These are phyloP conservation scores for Melampsora americana DNA, from an alignment of 1,284 basidiomycete species.

Conservation along the genomic window DNA sequence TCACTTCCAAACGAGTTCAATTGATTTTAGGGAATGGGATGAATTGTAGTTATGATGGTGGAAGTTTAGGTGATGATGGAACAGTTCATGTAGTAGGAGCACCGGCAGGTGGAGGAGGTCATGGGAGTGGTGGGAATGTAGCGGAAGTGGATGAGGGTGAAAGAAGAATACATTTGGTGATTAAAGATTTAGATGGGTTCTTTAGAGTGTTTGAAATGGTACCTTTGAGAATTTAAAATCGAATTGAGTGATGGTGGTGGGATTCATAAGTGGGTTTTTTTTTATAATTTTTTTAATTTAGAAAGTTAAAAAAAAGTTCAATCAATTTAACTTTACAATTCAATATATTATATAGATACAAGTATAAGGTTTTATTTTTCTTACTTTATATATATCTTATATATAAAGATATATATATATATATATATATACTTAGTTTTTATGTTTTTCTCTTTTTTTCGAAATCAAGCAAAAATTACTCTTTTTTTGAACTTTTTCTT, in stretches of 20 bases:
- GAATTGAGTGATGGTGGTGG: too few relatives aligned
- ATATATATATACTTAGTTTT: not conserved
- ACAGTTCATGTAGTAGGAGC: not conserved
- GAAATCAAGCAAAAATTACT: not conserved
- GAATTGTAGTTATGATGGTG: constrained; percentile 64
- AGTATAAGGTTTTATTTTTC: too few relatives aligned
- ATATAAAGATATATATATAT: too few relatives aligned
- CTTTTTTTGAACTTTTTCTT: not conserved
- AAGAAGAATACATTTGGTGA: constrained; percentile 21
- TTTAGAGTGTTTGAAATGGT: constrained; percentile 36
- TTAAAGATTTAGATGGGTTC: constrained; percentile 21
- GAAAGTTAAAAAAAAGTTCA: too few relatives aligned
- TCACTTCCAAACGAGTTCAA: constrained; percentile 79
- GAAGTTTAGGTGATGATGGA: constrained; percentile 27
- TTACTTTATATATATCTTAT: too few relatives aligned
- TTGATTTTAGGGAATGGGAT: constrained; percentile 79
- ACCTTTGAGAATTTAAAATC: not conserved
- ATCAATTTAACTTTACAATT: too few relatives aligned
- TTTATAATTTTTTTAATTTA: too few relatives aligned
- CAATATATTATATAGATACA: too few relatives aligned
- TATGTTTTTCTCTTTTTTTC: not conserved
- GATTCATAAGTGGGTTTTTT: too few relatives aligned
- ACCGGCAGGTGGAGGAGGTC: not conserved
- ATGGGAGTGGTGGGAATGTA: not conserved
- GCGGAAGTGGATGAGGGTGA: constrained; percentile 7